Base-by-base conservation (phyloP, 371 early-diverging fungal species). In the Mucor piriformis region DNA sequence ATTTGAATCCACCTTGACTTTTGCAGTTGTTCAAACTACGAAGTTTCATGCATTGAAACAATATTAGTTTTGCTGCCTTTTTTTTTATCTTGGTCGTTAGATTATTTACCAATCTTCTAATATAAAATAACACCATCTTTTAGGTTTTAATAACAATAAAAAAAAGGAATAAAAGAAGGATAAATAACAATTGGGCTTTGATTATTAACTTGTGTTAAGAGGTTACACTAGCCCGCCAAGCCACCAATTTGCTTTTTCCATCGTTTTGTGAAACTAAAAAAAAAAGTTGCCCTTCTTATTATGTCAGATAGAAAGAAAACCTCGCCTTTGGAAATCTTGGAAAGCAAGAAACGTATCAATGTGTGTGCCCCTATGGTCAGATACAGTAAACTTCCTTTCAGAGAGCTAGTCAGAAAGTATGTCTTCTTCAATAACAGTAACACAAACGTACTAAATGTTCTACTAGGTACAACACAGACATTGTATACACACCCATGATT, bases 401-500 rank as follows among this genome's bases (percentile, higher is more conserved):
- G 99, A 57, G 91, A 92, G 54, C 75, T 97, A 1, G 87, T 95
- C 35, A 79, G 94, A 55, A 83, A 87, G 88, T 90, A 83, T 72
- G 80, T 38, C 42, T 6, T n/a, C 6, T 40, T 16, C 6, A 40
- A 38, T 6, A 29, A 15, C n/a, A 13, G 63, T 21, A 23, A 12
- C 16, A 11, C 15, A 18, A 11, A 52, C 15, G 24, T 50, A 47
- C 18, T 37, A 20, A 51, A 52, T 59, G 44, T 53, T 57, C n/a
- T 3, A 7, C 27, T 34, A 87, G 89, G 49, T 97, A 96, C 84
- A 92, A 90, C 57, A 90, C 91, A 23, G 95, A 98, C 72, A 76
- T 98, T n/a, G 88, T 89, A 0, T 98, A 94, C 66, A 97, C 98
- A 0, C 98, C 99, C 25, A 99, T 99, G 99, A 96, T 98, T 49